Evolutionary conservation across 345 rosid genomes (phyloP).

Genomic region (Brassica cretica): DNA sequence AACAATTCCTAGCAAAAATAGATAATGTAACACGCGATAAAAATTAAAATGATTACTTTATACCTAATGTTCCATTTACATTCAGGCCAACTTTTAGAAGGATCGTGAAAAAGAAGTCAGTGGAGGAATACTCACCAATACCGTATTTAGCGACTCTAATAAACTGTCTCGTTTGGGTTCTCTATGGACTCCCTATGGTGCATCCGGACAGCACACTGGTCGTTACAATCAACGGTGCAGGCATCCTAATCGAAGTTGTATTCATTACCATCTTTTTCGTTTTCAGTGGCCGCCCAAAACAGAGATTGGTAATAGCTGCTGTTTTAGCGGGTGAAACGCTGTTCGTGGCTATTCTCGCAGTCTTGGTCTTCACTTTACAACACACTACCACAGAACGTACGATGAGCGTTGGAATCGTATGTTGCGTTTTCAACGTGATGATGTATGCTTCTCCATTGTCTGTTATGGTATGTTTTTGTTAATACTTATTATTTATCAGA

Average conservation of each 20-base stretch:
- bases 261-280: slow-evolving; percentile 53
- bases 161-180: slow-evolving; percentile 81
- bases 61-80: not conserved
- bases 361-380: slow-evolving; percentile 48
- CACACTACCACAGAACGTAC: slow-evolving; percentile 54
- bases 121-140: slow-evolving; percentile 71
- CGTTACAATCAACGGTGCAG: slow-evolving; percentile 71
- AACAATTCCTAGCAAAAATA: not conserved
- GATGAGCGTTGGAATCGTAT: slow-evolving; percentile 55
- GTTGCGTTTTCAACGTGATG: slow-evolving; percentile 62
- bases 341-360: slow-evolving; percentile 38
- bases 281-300: slow-evolving; percentile 43
- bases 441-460: slow-evolving; percentile 91
- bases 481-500: not conserved
- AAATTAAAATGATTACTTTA: not conserved
- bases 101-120: slow-evolving; percentile 73
- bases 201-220: slow-evolving; percentile 71
- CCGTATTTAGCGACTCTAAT: slow-evolving; percentile 78
- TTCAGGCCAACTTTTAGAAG: slow-evolving; percentile 75
- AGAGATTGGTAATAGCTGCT: slow-evolving; percentile 41
- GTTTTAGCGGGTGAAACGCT: slow-evolving; percentile 42
- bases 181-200: slow-evolving; percentile 81
- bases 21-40: not conserved
- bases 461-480: slow-evolving; percentile 58
- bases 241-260: slow-evolving; percentile 55